These are phyloP conservation scores for Medicago truncatula DNA, from an alignment of 306 rosid genomes.

Conservation along the genomic window MtrunA17r5.0-ANR NC_053042.1:39167501-39168000, in stretches of 20 bases:
- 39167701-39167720: not conserved
- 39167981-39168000: not conserved
- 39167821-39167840: no score
- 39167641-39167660: slow-evolving; percentile 23
- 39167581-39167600: slow-evolving; percentile 88
- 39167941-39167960: not conserved
- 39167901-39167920: no score
- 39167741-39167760: not conserved
- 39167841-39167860: no score
- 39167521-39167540: slow-evolving; percentile 66
- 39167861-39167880: no score
- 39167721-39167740: not conserved
- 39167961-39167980: not conserved
- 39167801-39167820: no score
- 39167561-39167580: slow-evolving; percentile 98
- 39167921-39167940: no score
- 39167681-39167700: not conserved
- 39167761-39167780: not conserved
- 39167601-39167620: slow-evolving; percentile 57
- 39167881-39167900: no score
- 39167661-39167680: not conserved
- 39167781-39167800: no score
- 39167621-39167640: slow-evolving; percentile 74
- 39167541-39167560: slow-evolving; percentile 72
- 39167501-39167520: slow-evolving; percentile 63